phyloP scores from a whole-genome alignment of 805 yeast species.

The Ogataea pilisensis region DNA sequence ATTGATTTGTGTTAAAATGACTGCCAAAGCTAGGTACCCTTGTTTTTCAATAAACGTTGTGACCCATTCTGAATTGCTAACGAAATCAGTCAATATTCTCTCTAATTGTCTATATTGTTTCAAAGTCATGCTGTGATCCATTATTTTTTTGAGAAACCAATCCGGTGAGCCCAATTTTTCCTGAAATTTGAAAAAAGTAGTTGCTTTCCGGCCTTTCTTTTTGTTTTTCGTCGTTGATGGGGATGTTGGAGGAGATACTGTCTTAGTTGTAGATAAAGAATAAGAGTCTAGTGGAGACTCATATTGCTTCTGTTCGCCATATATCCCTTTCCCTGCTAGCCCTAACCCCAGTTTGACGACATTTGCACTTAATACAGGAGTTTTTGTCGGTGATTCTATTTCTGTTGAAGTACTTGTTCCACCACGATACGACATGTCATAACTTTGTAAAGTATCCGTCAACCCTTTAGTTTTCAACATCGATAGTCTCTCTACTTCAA shows the following conservation, averaged over 20 bases:
- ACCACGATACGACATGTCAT: neutral
- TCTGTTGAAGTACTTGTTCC: neutral
- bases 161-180: slow-evolving; percentile 33
- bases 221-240: neutral
- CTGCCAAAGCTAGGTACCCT: slow-evolving; percentile 76
- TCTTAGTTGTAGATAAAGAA: neutral
- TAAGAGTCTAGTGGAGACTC: slow-evolving; percentile 4
- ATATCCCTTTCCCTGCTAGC: slow-evolving; percentile 28
- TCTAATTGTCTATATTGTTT: slow-evolving; percentile 35
- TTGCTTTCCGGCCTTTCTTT: neutral
- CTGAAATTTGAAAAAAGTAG: slow-evolving; percentile 3
- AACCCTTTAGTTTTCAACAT: slow-evolving; percentile 2
- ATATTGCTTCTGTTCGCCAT: slow-evolving; percentile 3
- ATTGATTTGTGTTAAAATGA: slow-evolving; percentile 55
- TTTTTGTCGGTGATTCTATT: slow-evolving; percentile 10
- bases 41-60: slow-evolving; percentile 68
- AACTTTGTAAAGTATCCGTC: neutral
- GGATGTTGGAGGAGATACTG: slow-evolving; percentile 3
- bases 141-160: slow-evolving; percentile 39
- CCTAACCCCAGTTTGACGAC: slow-evolving; percentile 28
- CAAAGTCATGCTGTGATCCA: slow-evolving; percentile 35
- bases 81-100: slow-evolving; percentile 10
- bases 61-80: slow-evolving; percentile 55
- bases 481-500: slow-evolving; percentile 7
- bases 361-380: slow-evolving; percentile 18